Evolutionary conservation across 768 basidiomycete genomes (phyloP).

Genomic region (Glaciozyma martinii): DNA sequence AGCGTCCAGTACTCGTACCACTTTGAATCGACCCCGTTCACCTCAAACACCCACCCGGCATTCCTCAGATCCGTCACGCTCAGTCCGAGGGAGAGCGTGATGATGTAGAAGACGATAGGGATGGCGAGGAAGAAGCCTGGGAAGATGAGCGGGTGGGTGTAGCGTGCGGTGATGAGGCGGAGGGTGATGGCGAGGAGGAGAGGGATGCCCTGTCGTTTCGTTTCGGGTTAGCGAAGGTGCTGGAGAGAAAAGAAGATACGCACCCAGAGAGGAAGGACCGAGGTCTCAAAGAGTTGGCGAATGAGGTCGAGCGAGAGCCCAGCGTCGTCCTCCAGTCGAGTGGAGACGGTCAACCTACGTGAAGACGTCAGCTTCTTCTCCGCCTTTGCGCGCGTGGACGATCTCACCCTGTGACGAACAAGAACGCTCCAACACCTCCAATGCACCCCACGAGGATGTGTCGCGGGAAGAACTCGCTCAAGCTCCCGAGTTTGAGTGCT

Average conservation of each 20-base stretch:
- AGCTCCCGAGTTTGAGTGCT: constrained; percentile 66
- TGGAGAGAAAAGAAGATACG: neutral
- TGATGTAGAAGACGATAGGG: constrained; percentile 71
- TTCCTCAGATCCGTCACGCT: constrained; percentile 54
- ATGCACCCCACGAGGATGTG: constrained; percentile 92
- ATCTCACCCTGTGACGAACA: constrained; percentile 74
- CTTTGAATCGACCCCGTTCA: constrained; percentile 44
- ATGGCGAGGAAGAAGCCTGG: constrained; percentile 55
- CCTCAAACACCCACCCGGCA: constrained; percentile 80
- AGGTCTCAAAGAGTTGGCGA: constrained; percentile 56
- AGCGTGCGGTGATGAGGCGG: constrained; percentile 66
- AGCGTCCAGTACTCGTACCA: constrained; percentile 86
- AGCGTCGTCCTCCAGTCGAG: constrained; percentile 65
- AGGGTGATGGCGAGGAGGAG: constrained; percentile 65
- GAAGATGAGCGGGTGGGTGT: constrained; percentile 81
- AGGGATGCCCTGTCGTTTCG: constrained; percentile 45
- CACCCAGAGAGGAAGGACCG: constrained; percentile 66
- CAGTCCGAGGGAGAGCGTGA: constrained; percentile 57
- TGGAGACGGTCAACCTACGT: constrained; percentile 67
- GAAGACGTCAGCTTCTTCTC: neutral
- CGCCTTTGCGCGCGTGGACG: too few species aligned
- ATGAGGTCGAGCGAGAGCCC: constrained; percentile 57
- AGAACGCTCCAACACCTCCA: constrained; percentile 89
- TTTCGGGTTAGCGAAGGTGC: neutral
- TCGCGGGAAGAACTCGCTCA: constrained; percentile 92